A percentile compares a stretch with the other conserved stretches of the same genome.
Conservation (phyloP, 177 flowering plant species). For the Vitis hybrid region DNA sequence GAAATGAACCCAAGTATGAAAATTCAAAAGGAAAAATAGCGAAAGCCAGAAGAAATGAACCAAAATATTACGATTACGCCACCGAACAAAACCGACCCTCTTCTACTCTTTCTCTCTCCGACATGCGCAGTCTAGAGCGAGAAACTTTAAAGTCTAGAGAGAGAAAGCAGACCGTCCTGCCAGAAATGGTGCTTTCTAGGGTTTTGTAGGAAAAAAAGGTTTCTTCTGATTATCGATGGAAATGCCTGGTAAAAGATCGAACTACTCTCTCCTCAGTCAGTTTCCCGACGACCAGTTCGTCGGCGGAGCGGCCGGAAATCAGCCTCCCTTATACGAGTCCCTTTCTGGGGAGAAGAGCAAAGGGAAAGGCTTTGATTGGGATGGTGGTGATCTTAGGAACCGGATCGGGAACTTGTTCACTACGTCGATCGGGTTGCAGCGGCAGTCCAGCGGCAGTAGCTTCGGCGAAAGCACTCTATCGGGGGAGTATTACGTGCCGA, state of each 20-base stretch:
- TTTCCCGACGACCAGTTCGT: conserved; percentile 54
- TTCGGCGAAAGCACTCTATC: conserved; percentile 91
- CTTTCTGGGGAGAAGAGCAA: conserved; percentile 41
- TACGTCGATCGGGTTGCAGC: conserved; percentile 60
- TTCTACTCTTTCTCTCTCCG: conserved; percentile 22
- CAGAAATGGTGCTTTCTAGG: conserved; percentile 32
- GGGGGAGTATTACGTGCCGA: conserved; percentile 65
- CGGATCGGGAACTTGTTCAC: conserved; percentile 37
- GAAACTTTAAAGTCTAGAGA: conserved; percentile 9
- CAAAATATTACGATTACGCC: conserved; percentile 21
- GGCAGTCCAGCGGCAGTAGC: conserved; percentile 96
- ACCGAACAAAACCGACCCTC: conserved; percentile 9
- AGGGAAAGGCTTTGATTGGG: conserved; percentile 57
- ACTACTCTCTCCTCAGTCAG: conserved; percentile 71
- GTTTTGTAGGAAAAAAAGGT: conserved; percentile 3
- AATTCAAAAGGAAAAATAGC: too few relatives aligned
- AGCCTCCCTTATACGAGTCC: conserved; percentile 34
- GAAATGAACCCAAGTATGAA: too few relatives aligned
- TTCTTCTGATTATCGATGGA: conserved; percentile 46
- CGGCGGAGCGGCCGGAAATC: conserved; percentile 21
- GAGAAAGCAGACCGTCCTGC: background rate
- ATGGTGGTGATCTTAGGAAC: conserved; percentile 39
- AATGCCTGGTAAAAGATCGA: conserved; percentile 73
- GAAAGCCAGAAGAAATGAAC: background rate
- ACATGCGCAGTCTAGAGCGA: conserved; percentile 24